Evolutionary conservation across 2,329 filamentous ascomycete genomes (phyloP).

Genomic region (Hypoxylon sp.): DNA sequence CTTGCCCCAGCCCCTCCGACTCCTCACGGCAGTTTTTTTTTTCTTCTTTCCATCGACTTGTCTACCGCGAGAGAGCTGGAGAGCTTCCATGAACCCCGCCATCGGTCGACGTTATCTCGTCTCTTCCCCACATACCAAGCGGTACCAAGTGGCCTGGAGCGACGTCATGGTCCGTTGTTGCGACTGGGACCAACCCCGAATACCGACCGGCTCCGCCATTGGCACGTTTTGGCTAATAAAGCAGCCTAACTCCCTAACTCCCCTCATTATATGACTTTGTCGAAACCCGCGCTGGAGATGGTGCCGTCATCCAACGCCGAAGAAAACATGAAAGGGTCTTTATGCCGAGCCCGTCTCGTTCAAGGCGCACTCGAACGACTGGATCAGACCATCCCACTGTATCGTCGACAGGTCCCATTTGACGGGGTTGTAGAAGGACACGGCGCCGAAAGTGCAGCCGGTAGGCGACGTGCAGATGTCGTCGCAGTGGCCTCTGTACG

Average conservation of each 20-base stretch:
- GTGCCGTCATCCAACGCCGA: not conserved
- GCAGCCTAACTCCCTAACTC: not conserved
- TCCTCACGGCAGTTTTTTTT: conserved; percentile 32
- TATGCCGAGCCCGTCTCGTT: conserved; percentile 40
- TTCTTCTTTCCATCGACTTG: not conserved
- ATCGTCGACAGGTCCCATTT: conserved; percentile 58
- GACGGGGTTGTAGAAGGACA: conserved; percentile 55
- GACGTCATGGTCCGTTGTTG: conserved; percentile 31
- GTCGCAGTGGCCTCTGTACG: conserved; percentile 49
- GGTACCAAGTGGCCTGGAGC: conserved; percentile 6
- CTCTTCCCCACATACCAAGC: conserved; percentile 33
- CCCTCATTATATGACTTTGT: no score
- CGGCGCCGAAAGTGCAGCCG: conserved; percentile 60
- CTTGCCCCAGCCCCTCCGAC: conserved; percentile 21
- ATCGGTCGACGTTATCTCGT: conserved; percentile 11
- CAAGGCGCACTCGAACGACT: conserved; percentile 49
- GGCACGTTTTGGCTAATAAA: conserved; percentile 5
- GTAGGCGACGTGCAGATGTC: conserved; percentile 58
- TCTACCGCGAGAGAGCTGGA: conserved; percentile 1
- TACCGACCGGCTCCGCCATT: conserved; percentile 35
- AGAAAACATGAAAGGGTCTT: not conserved
- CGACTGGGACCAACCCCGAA: conserved; percentile 34
- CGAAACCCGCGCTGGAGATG: not conserved
- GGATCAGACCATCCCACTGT: conserved; percentile 53
- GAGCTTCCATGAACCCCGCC: conserved; percentile 24